A percentile compares a stretch with the other conserved stretches of the same genome.
Evolutionary conservation across 352 stramenopile genomes (phyloP).

Genomic region (Phytophthora litchii): DNA sequence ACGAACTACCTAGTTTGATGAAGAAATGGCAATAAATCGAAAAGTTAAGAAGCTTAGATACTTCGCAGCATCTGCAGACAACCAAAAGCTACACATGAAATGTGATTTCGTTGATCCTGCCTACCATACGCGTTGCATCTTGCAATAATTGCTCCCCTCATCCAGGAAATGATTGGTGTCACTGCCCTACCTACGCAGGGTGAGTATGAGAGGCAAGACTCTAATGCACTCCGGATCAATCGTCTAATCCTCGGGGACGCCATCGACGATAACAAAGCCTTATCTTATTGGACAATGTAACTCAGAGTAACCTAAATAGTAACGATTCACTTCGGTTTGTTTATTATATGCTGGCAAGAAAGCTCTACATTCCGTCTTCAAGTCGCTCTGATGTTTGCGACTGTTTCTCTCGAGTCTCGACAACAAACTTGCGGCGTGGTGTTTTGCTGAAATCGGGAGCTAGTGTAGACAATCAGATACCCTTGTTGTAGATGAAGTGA

Average conservation of each 20-base stretch:
- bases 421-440: background rate
- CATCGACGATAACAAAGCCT: background rate
- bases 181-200: slow-evolving; percentile 35
- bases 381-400: background rate
- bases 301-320: background rate
- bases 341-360: no score
- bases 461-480: slow-evolving; percentile 51
- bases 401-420: background rate
- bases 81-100: no score
- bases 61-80: no score
- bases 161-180: slow-evolving; percentile 31
- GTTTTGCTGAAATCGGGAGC: no score
- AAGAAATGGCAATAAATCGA: slow-evolving; percentile 1
- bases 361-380: background rate
- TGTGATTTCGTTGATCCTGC: no score
- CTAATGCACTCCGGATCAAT: slow-evolving; percentile 50
- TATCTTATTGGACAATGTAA: background rate
- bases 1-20: background rate
- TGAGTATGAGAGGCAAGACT: slow-evolving; percentile 41
- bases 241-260: slow-evolving; percentile 43
- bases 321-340: no score
- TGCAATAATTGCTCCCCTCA: slow-evolving; percentile 28
- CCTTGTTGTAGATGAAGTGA: slow-evolving; percentile 85
- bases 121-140: no score
- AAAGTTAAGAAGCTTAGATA: no score